A percentile compares a stretch with the other conserved stretches of the same genome.
Evolutionary conservation across 768 basidiomycete genomes (phyloP).

Genomic region (Amanita jacksonii): DNA sequence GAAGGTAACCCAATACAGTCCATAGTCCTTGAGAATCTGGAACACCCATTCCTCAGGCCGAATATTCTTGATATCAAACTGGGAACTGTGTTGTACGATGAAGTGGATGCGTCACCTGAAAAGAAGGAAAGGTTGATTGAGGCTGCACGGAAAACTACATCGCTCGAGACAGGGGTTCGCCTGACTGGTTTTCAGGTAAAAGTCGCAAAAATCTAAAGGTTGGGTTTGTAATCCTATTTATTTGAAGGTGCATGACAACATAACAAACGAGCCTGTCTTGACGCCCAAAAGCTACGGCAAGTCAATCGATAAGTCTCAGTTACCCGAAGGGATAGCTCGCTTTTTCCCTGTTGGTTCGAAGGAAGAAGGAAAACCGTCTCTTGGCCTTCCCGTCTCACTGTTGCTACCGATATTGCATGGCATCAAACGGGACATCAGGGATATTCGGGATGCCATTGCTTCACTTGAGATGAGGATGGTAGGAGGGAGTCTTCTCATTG

Average conservation of each 20-base stretch:
- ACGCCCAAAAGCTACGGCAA: conserved; percentile 77
- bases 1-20: conserved; percentile 37
- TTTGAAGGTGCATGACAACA: conserved; percentile 70
- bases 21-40: conserved; percentile 80
- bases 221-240: conserved; percentile 4
- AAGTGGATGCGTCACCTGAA: conserved; percentile 43
- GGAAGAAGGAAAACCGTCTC: conserved; percentile 11
- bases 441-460: conserved; percentile 40
- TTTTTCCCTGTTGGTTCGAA: conserved; percentile 59
- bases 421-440: conserved; percentile 41
- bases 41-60: conserved; percentile 64
- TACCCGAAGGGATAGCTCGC: conserved; percentile 64
- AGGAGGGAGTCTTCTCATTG: conserved; percentile 69
- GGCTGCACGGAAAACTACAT: conserved; percentile 63
- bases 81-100: conserved; percentile 81
- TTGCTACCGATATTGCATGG: conserved; percentile 50
- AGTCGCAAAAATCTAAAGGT: conserved; percentile 5
- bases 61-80: conserved; percentile 91
- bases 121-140: conserved; percentile 75
- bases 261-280: conserved; percentile 40
- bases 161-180: conserved; percentile 63
- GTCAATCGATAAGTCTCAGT: conserved; percentile 53
- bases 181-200: conserved; percentile 88
- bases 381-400: conserved; percentile 46
- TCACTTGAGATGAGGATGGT: conserved; percentile 68